These are phyloP conservation scores for Malassezia furfur DNA, from an alignment of 1,284 basidiomycete species.

Conservation along the genomic window DNA sequence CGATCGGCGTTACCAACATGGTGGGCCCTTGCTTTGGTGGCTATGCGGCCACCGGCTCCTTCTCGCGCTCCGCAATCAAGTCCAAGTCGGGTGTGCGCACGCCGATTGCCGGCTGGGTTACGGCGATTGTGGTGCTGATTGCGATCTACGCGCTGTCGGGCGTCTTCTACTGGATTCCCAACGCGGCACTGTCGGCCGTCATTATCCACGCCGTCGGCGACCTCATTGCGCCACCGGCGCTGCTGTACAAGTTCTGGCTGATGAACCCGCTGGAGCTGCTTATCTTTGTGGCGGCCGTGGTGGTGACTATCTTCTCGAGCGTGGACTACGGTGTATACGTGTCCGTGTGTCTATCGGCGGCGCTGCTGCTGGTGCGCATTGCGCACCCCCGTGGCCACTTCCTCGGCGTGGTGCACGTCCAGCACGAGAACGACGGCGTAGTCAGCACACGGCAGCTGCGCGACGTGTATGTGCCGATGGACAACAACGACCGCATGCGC, in stretches of 20 bases:
- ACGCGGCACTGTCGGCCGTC: slow-evolving; percentile 67
- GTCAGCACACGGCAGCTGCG: slow-evolving; percentile 20
- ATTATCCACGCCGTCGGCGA: slow-evolving; percentile 87
- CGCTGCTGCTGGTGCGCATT: slow-evolving; percentile 75
- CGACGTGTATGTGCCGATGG: slow-evolving; percentile 74
- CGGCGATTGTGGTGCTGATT: slow-evolving; percentile 78
- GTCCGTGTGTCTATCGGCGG: slow-evolving; percentile 69
- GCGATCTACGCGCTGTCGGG: slow-evolving; percentile 74
- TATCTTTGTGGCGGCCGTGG: slow-evolving; percentile 78
- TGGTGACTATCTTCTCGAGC: slow-evolving; percentile 58
- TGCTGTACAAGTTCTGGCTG: slow-evolving; percentile 87
- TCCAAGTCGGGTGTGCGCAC: slow-evolving; percentile 93
- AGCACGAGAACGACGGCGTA: slow-evolving; percentile 36
- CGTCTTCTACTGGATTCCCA: slow-evolving; percentile 51
- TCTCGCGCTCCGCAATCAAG: slow-evolving; percentile 91
- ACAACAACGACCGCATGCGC: slow-evolving; percentile 54
- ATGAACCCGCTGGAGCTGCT: slow-evolving; percentile 85
- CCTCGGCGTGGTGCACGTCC: slow-evolving; percentile 63
- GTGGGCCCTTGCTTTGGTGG: slow-evolving; percentile 62
- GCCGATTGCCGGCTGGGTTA: slow-evolving; percentile 77
- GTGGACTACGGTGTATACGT: slow-evolving; percentile 94
- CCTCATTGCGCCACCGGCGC: slow-evolving; percentile 73
- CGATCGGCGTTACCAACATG: slow-evolving; percentile 85
- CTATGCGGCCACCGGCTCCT: slow-evolving; percentile 94
- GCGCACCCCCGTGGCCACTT: slow-evolving; percentile 86